A percentile compares a stretch with the other conserved stretches of the same genome.
Evolutionary conservation across 1,284 basidiomycete genomes (phyloP).

Genomic region (Neonothopanus nambi): DNA sequence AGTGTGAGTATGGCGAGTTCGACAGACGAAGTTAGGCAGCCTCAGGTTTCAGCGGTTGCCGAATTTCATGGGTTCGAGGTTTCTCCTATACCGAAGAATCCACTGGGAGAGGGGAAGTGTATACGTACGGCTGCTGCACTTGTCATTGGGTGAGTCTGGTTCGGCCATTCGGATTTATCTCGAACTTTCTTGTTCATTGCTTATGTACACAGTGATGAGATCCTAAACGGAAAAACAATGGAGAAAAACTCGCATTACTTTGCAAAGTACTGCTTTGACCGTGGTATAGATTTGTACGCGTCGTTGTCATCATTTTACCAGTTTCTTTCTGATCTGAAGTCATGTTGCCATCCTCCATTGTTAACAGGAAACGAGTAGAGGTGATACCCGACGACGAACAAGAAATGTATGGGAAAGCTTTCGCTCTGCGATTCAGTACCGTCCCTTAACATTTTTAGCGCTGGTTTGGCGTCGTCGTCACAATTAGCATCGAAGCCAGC

Average conservation of each 20-base stretch:
- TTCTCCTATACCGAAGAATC: constrained; percentile 11
- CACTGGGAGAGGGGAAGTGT: constrained; percentile 5
- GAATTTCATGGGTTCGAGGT: constrained; percentile 10
- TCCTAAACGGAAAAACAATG: constrained; percentile 84
- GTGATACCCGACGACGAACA: constrained; percentile 90
- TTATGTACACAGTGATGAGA: constrained; percentile 77
- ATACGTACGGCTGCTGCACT: constrained; percentile 17
- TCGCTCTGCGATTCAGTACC: constrained; percentile 3
- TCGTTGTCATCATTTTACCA: too few species aligned
- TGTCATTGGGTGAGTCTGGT: constrained; percentile 14
- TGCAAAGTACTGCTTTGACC: constrained; percentile 85
- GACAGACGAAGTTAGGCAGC: not conserved
- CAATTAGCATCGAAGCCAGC: constrained; percentile 79
- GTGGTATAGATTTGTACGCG: constrained; percentile 83
- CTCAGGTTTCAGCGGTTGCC: not conserved
- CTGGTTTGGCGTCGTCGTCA: constrained; percentile 5
- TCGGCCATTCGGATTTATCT: not conserved
- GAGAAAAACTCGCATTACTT: constrained; percentile 88
- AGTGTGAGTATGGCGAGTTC: not conserved
- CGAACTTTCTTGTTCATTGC: too few species aligned
- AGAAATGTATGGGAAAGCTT: constrained; percentile 69
- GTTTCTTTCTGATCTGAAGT: constrained; percentile 15
- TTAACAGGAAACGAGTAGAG: constrained; percentile 78
- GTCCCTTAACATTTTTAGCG: constrained; percentile 13
- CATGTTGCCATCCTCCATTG: constrained; percentile 25